A percentile compares a stretch with the other conserved stretches of the same genome.
Conservation (phyloP, 495 filamentous ascomycete genomes). For the Viridothelium virens region DNA sequence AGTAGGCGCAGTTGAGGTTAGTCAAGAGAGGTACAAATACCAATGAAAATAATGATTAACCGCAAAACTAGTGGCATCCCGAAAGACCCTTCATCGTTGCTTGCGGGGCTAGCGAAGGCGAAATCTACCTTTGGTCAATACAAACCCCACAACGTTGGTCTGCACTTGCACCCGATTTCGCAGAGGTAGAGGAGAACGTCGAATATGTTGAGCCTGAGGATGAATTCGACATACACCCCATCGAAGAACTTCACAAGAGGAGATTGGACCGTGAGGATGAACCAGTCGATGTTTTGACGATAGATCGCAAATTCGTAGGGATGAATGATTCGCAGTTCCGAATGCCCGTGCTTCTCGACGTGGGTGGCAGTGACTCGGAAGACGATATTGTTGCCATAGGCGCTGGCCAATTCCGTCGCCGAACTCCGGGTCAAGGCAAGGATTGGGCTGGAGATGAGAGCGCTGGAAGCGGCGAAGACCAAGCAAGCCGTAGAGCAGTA, state of each 20-base stretch:
- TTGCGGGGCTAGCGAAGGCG: slow-evolving; percentile 79
- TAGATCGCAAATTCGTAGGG: slow-evolving; percentile 54
- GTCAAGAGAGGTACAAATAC: not conserved
- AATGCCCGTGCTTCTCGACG: slow-evolving; percentile 81
- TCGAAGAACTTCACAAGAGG: slow-evolving; percentile 88
- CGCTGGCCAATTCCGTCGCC: slow-evolving; percentile 72
- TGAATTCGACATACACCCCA: slow-evolving; percentile 95
- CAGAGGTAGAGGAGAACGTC: slow-evolving; percentile 94
- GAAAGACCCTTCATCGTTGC: slow-evolving; percentile 79
- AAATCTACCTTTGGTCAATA: slow-evolving; percentile 89
- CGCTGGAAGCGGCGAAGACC: slow-evolving; percentile 41
- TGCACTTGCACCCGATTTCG: slow-evolving; percentile 91
- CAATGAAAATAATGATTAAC: no score
- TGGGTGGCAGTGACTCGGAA: slow-evolving; percentile 68
- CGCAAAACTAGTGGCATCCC: slow-evolving; percentile 67
- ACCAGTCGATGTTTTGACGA: slow-evolving; percentile 74
- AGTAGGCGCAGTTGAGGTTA: slow-evolving; percentile 72
- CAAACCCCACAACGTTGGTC: slow-evolving; percentile 92
- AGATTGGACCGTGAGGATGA: slow-evolving; percentile 83
- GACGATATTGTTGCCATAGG: slow-evolving; percentile 84
- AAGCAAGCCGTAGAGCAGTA: slow-evolving; percentile 23
- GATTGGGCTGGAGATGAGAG: slow-evolving; percentile 47
- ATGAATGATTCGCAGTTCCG: slow-evolving; percentile 57
- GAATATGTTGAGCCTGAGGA: slow-evolving; percentile 93
- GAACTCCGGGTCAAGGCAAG: slow-evolving; percentile 54